phyloP scores from a whole-genome alignment of 169 alveolate genomes.

The Cryptosporidium ubiquitum region DNA sequence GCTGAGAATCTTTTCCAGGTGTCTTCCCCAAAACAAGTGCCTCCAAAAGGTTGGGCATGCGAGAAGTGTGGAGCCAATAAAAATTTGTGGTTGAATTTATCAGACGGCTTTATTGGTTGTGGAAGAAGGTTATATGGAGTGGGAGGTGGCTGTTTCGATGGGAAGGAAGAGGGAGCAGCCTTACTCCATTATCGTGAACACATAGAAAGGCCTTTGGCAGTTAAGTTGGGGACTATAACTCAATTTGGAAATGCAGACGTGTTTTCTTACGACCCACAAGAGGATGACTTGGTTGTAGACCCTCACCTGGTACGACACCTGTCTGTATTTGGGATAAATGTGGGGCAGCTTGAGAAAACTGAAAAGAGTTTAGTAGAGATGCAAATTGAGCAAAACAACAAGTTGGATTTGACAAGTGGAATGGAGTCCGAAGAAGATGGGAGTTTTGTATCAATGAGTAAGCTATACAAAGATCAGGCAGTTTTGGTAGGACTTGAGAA shows the following conservation, averaged over 20 bases:
- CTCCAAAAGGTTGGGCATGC: constrained; percentile 75
- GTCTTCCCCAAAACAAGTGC: constrained; percentile 71
- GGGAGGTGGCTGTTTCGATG: constrained; percentile 90
- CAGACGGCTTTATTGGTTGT: constrained; percentile 89
- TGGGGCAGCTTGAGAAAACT: constrained; percentile 82
- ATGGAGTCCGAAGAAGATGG: constrained; percentile 77
- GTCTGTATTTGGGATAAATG: constrained; percentile 88
- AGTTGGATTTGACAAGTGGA: constrained; percentile 84
- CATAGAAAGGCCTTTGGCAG: constrained; percentile 87
- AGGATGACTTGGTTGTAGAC: constrained; percentile 85
- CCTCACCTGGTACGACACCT: constrained; percentile 88
- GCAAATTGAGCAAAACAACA: constrained; percentile 85
- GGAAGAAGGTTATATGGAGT: constrained; percentile 87
- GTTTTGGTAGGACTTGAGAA: constrained; percentile 84
- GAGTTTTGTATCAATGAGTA: neutral
- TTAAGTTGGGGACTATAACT: constrained; percentile 92
- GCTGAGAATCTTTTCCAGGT: constrained; percentile 78
- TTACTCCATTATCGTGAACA: constrained; percentile 82
- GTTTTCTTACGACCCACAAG: constrained; percentile 90
- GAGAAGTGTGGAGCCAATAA: constrained; percentile 78
- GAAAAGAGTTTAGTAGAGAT: constrained; percentile 87
- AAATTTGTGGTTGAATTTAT: constrained; percentile 82
- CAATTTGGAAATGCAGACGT: constrained; percentile 91
- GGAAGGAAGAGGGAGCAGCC: constrained; percentile 90
- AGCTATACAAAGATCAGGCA: constrained; percentile 69